phyloP scores from a whole-genome alignment of 305 asterid genomes.

The Fraxinus sp. region DNA sequence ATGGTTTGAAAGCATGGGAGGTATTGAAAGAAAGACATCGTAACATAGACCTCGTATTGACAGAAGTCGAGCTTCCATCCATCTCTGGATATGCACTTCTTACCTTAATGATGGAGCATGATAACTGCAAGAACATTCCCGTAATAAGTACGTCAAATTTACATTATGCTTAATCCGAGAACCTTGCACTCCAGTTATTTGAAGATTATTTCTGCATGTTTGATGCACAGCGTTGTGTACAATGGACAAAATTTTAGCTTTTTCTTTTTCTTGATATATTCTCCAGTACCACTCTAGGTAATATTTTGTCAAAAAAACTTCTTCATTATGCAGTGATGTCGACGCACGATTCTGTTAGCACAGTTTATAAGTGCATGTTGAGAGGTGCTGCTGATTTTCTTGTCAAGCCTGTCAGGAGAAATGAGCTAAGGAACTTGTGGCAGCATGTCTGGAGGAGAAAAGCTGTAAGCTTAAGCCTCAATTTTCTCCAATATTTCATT shows the following conservation, averaged over 20 bases:
- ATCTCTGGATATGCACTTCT: conserved; percentile 82
- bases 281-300: neutral
- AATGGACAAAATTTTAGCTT: neutral
- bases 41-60: conserved; percentile 67
- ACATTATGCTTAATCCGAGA: neutral
- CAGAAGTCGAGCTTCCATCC: conserved; percentile 75
- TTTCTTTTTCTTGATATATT: neutral
- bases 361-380: conserved; percentile 83
- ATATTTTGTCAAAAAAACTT: neutral
- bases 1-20: conserved; percentile 86
- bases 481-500: neutral
- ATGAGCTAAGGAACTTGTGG: conserved; percentile 84
- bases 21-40: conserved; percentile 53
- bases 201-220: neutral
- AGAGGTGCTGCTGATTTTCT: conserved; percentile 91
- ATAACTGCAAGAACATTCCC: conserved; percentile 70
- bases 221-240: neutral
- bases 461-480: conserved; percentile 48
- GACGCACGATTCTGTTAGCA: conserved; percentile 65
- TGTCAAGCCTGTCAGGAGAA: conserved; percentile 77
- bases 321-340: conserved; percentile 72
- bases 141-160: conserved; percentile 65
- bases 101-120: conserved; percentile 74
- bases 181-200: neutral
- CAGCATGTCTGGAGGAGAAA: conserved; percentile 92